These are phyloP conservation scores for Citrullus amarus DNA, from an alignment of 306 rosid species.

Conservation along the genomic window DNA sequence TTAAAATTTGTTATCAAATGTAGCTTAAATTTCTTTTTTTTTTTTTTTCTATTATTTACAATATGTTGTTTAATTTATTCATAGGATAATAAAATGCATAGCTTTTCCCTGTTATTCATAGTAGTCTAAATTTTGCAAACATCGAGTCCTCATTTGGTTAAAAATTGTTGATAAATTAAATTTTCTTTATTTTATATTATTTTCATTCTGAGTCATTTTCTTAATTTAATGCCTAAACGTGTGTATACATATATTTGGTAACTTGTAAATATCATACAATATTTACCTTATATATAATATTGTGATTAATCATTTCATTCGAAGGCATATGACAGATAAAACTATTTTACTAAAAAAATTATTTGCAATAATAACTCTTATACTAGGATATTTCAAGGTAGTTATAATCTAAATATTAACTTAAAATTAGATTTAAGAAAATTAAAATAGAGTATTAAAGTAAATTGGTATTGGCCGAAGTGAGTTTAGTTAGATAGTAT, in stretches of 20 bases:
- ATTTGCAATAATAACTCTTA: too few relatives aligned
- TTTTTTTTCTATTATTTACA: too few relatives aligned
- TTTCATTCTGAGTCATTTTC: not conserved
- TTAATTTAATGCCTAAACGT: not conserved
- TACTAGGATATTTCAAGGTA: too few relatives aligned
- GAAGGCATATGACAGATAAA: not conserved
- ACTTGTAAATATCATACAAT: not conserved
- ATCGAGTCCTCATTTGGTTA: not conserved
- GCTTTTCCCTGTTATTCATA: not conserved
- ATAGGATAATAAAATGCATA: not conserved
- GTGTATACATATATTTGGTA: not conserved
- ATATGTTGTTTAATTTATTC: not conserved
- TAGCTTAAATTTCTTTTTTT: too few relatives aligned
- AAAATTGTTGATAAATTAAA: not conserved
- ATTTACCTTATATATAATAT: not conserved
- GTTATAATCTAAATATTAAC: too few relatives aligned
- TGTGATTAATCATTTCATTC: not conserved
- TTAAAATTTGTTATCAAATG: too few relatives aligned
- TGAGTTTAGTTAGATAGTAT: too few relatives aligned
- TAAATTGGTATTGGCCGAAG: too few relatives aligned
- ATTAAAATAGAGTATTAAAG: not conserved
- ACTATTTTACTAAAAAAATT: too few relatives aligned
- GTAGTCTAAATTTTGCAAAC: not conserved
- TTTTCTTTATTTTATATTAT: not conserved
- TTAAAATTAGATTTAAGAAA: not conserved